These are phyloP conservation scores for Deuterostichococcus epilithicus DNA, from an alignment of 139 green algal species.

Conservation along the genomic window DNA sequence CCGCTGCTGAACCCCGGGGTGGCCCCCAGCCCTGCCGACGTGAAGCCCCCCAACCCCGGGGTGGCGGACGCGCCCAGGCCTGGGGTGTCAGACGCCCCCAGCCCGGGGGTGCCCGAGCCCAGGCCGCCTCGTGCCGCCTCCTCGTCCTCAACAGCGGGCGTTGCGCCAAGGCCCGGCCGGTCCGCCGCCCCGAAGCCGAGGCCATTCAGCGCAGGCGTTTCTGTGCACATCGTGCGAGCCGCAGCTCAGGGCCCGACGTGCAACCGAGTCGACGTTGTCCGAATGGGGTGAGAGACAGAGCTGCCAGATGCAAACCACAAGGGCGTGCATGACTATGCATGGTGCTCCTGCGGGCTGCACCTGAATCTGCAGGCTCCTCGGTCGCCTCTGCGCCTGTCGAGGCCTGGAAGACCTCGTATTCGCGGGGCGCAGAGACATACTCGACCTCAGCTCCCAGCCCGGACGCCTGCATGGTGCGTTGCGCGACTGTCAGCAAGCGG, in stretches of 20 bases:
- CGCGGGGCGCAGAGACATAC: slow-evolving; percentile 57
- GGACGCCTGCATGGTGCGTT: background rate
- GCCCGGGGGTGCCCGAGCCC: too few relatives aligned
- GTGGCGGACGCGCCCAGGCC: background rate
- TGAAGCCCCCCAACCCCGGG: background rate
- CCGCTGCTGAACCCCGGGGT: too few relatives aligned
- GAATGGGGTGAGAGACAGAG: too few relatives aligned
- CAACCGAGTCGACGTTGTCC: too few relatives aligned
- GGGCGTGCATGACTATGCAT: background rate
- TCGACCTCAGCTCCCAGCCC: slow-evolving; percentile 38
- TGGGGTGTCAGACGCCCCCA: background rate
- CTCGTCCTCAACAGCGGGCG: background rate
- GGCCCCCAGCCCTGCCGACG: background rate
- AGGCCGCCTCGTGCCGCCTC: background rate
- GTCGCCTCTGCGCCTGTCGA: background rate
- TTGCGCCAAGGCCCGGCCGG: background rate
- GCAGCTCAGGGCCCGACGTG: too few relatives aligned
- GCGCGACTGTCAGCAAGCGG: background rate
- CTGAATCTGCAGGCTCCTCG: background rate
- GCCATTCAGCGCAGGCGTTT: background rate
- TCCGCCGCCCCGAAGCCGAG: background rate
- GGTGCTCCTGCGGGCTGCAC: background rate
- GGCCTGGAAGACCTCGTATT: slow-evolving; percentile 26
- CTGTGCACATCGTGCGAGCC: too few relatives aligned
- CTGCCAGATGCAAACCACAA: too few relatives aligned